Conservation (phyloP, 139 green algal genomes). For the Dunaliella primolecta region DNA sequence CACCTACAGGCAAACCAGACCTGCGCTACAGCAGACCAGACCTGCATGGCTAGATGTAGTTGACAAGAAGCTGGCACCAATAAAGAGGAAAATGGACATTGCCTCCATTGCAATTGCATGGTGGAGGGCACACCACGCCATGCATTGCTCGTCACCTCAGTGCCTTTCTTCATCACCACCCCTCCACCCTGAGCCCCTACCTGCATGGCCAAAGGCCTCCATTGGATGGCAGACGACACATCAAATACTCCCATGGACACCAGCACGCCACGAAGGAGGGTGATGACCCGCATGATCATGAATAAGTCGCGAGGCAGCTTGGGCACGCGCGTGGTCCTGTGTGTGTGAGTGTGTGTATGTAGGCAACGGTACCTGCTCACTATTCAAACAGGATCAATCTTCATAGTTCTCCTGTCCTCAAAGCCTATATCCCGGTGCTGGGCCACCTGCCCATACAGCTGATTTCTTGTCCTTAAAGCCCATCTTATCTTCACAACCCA, state of each 20-base stretch:
- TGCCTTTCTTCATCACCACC: not conserved
- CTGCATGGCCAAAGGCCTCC: constrained; percentile 43
- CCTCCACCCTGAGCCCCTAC: not conserved
- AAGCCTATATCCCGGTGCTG: not conserved
- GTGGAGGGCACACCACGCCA: no score
- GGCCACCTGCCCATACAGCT: not conserved
- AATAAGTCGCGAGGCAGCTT: constrained; percentile 49
- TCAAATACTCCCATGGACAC: constrained; percentile 33
- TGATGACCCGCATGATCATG: constrained; percentile 59
- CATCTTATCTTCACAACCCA: no score
- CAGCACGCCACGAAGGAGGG: constrained; percentile 50
- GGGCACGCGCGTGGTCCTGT: constrained; percentile 38
- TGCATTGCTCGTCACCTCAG: not conserved
- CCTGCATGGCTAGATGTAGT: no score
- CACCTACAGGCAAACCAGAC: no score
- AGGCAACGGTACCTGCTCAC: no score
- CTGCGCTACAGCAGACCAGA: no score
- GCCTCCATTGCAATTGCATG: no score
- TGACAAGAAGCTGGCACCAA: no score
- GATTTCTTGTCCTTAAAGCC: no score
- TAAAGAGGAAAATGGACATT: no score
- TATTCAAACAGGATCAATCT: not conserved
- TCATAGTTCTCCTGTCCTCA: not conserved
- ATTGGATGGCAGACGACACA: constrained; percentile 40
- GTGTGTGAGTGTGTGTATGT: not conserved